Evolutionary conservation across 2,329 filamentous ascomycete species (phyloP).

Genomic region (Fusarium sp.): DNA sequence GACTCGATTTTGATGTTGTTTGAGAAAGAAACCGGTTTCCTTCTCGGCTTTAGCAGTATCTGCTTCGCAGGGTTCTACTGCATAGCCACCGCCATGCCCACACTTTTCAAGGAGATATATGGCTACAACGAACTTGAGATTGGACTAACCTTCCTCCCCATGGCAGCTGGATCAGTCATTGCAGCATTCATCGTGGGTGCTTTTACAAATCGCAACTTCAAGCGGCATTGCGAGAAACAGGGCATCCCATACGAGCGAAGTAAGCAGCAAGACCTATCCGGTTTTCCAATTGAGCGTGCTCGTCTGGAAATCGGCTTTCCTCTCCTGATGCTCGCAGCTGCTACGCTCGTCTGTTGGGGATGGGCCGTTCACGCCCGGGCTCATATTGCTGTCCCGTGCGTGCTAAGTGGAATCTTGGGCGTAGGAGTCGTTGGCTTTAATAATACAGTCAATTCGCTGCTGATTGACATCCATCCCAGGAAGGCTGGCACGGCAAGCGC

Average conservation of each 20-base stretch:
- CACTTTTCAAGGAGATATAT: slow-evolving; percentile 62
- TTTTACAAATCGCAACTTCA: slow-evolving; percentile 74
- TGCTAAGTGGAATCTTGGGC: slow-evolving; percentile 60
- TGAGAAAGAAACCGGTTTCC: slow-evolving; percentile 55
- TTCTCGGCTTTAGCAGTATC: slow-evolving; percentile 57
- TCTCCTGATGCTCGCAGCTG: slow-evolving; percentile 60
- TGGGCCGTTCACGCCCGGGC: slow-evolving; percentile 59
- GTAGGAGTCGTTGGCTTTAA: slow-evolving; percentile 64
- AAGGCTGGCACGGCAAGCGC: slow-evolving; percentile 65
- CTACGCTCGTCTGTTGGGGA: slow-evolving; percentile 61
- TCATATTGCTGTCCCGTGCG: slow-evolving; percentile 58
- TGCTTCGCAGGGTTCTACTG: slow-evolving; percentile 63
- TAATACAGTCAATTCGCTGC: slow-evolving; percentile 62
- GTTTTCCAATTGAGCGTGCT: slow-evolving; percentile 63
- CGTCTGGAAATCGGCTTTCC: slow-evolving; percentile 62
- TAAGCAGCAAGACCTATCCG: slow-evolving; percentile 59
- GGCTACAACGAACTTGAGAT: slow-evolving; percentile 66
- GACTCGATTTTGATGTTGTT: slow-evolving; percentile 54
- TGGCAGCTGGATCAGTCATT: slow-evolving; percentile 60
- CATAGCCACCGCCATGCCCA: slow-evolving; percentile 57
- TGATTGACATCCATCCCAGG: slow-evolving; percentile 66
- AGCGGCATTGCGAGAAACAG: slow-evolving; percentile 64
- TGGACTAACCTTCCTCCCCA: slow-evolving; percentile 64
- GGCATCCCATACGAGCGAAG: slow-evolving; percentile 64
- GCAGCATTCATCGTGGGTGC: slow-evolving; percentile 61